Conservation (phyloP, 2,329 filamentous ascomycete genomes). For the Epichloe brachyelytri region DNA sequence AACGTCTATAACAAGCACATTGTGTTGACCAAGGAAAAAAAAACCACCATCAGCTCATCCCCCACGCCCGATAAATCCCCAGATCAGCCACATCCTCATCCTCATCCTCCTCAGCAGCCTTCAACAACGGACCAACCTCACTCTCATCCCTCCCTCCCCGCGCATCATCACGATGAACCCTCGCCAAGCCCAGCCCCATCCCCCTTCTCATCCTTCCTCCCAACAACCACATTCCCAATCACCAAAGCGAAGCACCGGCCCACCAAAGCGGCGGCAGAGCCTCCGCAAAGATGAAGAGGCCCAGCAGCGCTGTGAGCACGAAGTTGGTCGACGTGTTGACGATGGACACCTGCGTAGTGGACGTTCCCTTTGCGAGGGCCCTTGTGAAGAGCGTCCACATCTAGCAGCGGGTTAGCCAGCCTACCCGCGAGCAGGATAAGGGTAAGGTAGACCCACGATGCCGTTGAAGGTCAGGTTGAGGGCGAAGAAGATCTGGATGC, state of each 20-base stretch:
- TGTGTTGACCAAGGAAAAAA: not conserved
- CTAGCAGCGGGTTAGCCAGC: constrained; percentile 14
- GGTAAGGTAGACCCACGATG: constrained; percentile 33
- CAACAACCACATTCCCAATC: constrained; percentile 66
- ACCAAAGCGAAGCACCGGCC: constrained; percentile 61
- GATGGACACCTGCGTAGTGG: constrained; percentile 68
- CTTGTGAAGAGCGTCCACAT: constrained; percentile 81
- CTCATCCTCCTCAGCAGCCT: constrained; percentile 3
- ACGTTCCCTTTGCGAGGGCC: constrained; percentile 59
- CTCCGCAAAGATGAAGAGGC: constrained; percentile 59
- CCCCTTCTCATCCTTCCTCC: constrained; percentile 47
- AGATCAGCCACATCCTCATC: constrained; percentile 25
- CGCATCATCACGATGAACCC: too few species aligned
- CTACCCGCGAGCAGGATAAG: not conserved
- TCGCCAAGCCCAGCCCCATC: constrained; percentile 9
- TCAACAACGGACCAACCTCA: constrained; percentile 18
- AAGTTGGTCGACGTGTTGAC: constrained; percentile 78
- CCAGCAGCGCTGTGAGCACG: constrained; percentile 61
- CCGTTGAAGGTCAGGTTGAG: constrained; percentile 66
- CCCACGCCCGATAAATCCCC: constrained; percentile 12
- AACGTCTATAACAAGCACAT: not conserved
- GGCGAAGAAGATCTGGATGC: constrained; percentile 52
- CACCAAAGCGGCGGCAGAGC: constrained; percentile 62
- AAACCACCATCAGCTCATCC: not conserved
- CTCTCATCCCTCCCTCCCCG: constrained; percentile 9